These are phyloP conservation scores for Yarrowia divulgata DNA, from an alignment of 805 yeast species.

Conservation along the genomic window DNA sequence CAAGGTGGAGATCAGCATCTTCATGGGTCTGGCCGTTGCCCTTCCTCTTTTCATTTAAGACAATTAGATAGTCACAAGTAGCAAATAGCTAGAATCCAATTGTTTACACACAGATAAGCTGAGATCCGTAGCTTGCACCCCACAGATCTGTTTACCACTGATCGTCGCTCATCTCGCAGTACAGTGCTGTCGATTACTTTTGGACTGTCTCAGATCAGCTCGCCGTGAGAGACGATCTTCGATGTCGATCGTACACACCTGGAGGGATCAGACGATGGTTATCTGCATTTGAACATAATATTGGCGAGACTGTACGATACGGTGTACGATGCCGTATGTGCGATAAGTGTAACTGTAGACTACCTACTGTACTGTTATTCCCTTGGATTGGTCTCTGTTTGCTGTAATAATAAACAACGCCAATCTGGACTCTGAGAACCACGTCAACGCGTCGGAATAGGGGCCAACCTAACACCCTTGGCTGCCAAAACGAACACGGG, in stretches of 20 bases:
- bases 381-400: no score
- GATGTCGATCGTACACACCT: neutral
- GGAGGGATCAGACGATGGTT: neutral
- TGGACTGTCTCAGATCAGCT: constrained; percentile 5
- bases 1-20: neutral
- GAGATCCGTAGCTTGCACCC: no score
- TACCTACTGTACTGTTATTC: no score
- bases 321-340: no score
- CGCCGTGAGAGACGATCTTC: neutral
- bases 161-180: constrained; percentile 6
- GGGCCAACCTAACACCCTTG: constrained; percentile 12
- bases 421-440: neutral
- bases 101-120: no score
- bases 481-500: neutral
- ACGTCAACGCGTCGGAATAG: constrained; percentile 1
- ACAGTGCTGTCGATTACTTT: constrained; percentile 5
- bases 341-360: no score
- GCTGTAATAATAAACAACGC: neutral
- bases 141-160: neutral
- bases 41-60: neutral
- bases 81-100: neutral
- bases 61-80: neutral
- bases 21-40: constrained; percentile 12
- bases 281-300: neutral
- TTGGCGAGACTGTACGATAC: no score